Base-by-base conservation (phyloP, 768 basidiomycete genomes). In the Hygrophorus pudorinus region DNA sequence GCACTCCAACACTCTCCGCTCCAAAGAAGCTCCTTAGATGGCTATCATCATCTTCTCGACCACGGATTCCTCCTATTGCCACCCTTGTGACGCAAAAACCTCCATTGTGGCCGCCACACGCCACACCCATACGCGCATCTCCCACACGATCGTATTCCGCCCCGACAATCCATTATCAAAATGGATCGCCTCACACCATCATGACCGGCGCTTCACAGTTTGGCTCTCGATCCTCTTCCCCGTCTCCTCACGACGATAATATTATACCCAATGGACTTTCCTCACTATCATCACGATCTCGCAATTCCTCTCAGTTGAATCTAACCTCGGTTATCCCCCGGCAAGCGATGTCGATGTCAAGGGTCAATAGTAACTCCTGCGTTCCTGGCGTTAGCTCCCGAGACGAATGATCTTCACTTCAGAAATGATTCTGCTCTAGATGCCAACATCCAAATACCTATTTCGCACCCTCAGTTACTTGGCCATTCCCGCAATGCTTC, bases 241-340 rank as follows among this genome's bases (percentile, higher is more conserved):
- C 76, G 3, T 61, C 65, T 1, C 67, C 70, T 7, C 65, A 66
- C 33, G 49, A 67, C 13, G 70, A 72, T 33, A 64, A 63, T 39
- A 58, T 47, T 33, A 32, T 51, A 48, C 48, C 52, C 46, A 51
- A 49, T 51, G 56, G 63, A 57, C 54, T 65, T 46, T 65, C 65
- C 17, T 58, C 74, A 39, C 64, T 75, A 42, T 70, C 74, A 20
- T 65, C 75, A 39, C 74, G 83, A 12, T 85, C 83, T 51, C 67
- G 79, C 51, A 85, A 83, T 50, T 67, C 70, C 6, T 85, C 82
- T 3, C 74, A 78, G 59, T 71, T 78, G 57, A 85, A 73, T 56
- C 56, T 85, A 32, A 67, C 75, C 30, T 66, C 64, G n/a, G 56
- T 77, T 47, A 61, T 68, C 27, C 68, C 80, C 34, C 68, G 79